These are phyloP conservation scores for Colletotrichum shisoi DNA, from an alignment of 2,329 filamentous ascomycete species.

Conservation along the genomic window DNA sequence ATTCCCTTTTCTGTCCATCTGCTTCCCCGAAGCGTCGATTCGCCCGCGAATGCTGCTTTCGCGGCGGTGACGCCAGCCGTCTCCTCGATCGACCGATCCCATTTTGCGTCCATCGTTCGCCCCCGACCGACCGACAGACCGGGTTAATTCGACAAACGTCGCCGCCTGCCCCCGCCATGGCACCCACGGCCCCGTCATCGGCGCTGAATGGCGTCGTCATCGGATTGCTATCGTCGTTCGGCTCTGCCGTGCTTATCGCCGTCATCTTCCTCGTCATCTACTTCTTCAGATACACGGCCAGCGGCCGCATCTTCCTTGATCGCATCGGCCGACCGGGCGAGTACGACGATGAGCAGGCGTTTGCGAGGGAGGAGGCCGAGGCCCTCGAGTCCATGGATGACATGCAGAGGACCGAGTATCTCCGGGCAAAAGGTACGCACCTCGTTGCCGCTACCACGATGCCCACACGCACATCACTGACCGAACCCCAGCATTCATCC, in stretches of 20 bases:
- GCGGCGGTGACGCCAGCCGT: constrained; percentile 42
- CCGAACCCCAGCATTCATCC: constrained; percentile 76
- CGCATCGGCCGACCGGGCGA: constrained; percentile 92
- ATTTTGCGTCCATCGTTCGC: constrained; percentile 5
- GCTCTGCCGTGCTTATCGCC: constrained; percentile 84
- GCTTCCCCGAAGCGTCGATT: constrained; percentile 16
- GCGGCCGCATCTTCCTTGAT: constrained; percentile 90
- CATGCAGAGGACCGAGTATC: constrained; percentile 85
- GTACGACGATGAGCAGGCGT: constrained; percentile 97
- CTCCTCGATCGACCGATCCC: constrained; percentile 34
- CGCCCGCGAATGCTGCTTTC: constrained; percentile 38
- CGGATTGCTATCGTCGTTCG: constrained; percentile 91
- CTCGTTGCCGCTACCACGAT: constrained; percentile 5
- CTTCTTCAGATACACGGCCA: constrained; percentile 89
- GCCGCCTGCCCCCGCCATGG: constrained; percentile 36
- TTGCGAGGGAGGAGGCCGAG: constrained; percentile 91
- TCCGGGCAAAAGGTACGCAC: constrained; percentile 86
- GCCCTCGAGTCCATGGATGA: constrained; percentile 97
- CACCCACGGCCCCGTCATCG: constrained; percentile 50
- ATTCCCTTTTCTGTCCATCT: not conserved
- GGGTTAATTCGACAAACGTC: constrained; percentile 33
- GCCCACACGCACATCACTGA: constrained; percentile 10
- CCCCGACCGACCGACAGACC: constrained; percentile 25
- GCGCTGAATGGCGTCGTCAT: constrained; percentile 84
- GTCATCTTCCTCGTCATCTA: constrained; percentile 83